Evolutionary conservation across 2,329 filamentous ascomycete species (phyloP).

Genomic region (Alternaria sp.): DNA sequence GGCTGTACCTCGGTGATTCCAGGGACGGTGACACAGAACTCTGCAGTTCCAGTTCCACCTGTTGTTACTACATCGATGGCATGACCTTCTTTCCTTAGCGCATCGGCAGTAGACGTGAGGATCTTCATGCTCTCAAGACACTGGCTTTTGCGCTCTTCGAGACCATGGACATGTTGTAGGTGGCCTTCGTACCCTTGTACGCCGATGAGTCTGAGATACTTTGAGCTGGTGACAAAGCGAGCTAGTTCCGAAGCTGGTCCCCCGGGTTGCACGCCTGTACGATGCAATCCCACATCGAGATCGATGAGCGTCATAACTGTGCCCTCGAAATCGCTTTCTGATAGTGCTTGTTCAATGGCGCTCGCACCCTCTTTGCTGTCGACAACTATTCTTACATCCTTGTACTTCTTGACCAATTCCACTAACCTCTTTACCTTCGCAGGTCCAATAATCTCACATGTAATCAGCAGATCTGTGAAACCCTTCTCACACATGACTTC

Average conservation of each 20-base stretch:
- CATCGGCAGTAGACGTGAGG: conserved; percentile 55
- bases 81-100: conserved; percentile 54
- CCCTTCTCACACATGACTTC: conserved; percentile 53
- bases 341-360: conserved; percentile 57
- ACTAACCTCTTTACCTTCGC: conserved; percentile 59
- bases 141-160: conserved; percentile 52
- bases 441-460: conserved; percentile 59
- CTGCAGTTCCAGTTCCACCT: conserved; percentile 62
- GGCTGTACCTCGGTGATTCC: conserved; percentile 65
- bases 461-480: conserved; percentile 61
- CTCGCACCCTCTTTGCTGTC: conserved; percentile 57
- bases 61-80: conserved; percentile 61
- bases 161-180: conserved; percentile 60
- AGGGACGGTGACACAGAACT: conserved; percentile 61
- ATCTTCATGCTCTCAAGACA: conserved; percentile 59
- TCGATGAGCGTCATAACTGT: conserved; percentile 57
- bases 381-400: conserved; percentile 56
- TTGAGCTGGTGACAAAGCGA: conserved; percentile 47
- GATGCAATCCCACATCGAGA: conserved; percentile 61
- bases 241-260: conserved; percentile 54
- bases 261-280: conserved; percentile 58
- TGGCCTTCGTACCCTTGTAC: conserved; percentile 64
- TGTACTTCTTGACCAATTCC: conserved; percentile 53
- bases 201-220: conserved; percentile 57
- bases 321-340: conserved; percentile 46